Evolutionary conservation across 2,329 filamentous ascomycete species (phyloP), one percentile per base, ranked within the genome.

Genomic region (Coccinonectria pachysandricola): DNA sequence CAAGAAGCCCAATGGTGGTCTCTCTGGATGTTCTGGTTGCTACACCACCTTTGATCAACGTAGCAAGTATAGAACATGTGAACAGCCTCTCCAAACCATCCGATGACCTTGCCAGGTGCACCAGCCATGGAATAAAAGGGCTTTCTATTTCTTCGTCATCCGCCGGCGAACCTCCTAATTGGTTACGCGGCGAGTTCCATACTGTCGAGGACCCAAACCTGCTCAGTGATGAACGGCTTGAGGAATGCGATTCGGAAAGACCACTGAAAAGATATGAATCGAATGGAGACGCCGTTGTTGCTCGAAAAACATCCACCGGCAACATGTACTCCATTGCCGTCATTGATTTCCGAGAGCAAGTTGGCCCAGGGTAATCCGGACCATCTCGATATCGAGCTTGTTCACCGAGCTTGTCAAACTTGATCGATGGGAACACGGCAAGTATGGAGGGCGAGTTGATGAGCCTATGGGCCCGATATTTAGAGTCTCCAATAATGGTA

Each of bases 401-500:
- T 30, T 66, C 60, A 27, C 63, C 64, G 3, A 51, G 55, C 6
- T 60, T 56, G 1, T 65, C 55, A 27, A 72, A 68, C 21, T 70
- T 68, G 19, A 68, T 54, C 21, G 65, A 63, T 3, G 78, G 78
- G 34, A 85, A 81, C 8, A 82, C 69, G 12, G 77, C 71, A 30
- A 82, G 57, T 20, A 86, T 72, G 1, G 74, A 68, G 2, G 78
- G 78, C 1, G 79, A 79, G 32, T 71, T 77, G 21, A 79, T 56
- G 24, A 83, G 67, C 42, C 83, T 71, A 37, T 78, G 78, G 7
- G 83, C 77, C 28, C 85, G 73, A 52, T 79, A 82, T 40, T 77
- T 79, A 1, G 88, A 95, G 43, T 83, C 74, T 34, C 76, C 71
- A 25, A 94, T 71, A 24, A 95, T 79, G 23, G 76, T 69, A 12